Percentiles rank a stretch among this genome's conserved stretches.
Evolutionary conservation across 352 stramenopile genomes (phyloP).

Genomic region (Globisporangium barbulae): DNA sequence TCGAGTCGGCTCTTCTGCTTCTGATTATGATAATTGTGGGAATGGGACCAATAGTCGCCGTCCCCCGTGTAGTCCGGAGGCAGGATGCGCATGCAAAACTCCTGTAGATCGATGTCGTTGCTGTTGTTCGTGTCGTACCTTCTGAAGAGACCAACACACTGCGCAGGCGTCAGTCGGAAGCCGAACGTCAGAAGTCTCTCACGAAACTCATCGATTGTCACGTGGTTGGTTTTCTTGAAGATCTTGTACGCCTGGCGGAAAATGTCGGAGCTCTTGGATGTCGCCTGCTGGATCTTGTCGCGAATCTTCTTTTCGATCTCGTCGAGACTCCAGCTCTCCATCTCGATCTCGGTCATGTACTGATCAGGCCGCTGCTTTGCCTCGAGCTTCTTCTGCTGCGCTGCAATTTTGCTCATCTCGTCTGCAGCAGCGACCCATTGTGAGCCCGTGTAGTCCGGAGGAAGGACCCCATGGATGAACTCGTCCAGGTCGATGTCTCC

Average conservation of each 20-base stretch:
- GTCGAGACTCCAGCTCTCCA: conserved; percentile 72
- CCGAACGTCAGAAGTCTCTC: conserved; percentile 65
- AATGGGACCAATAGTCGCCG: conserved; percentile 73
- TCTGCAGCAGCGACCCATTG: conserved; percentile 79
- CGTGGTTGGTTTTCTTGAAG: conserved; percentile 73
- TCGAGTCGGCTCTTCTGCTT: conserved; percentile 45
- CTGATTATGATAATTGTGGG: conserved; percentile 51
- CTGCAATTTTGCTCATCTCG: conserved; percentile 60
- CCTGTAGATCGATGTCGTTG: conserved; percentile 76
- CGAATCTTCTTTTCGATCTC: conserved; percentile 75
- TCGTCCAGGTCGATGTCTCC: conserved; percentile 79
- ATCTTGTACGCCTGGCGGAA: conserved; percentile 81
- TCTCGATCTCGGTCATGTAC: conserved; percentile 76
- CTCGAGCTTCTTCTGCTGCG: conserved; percentile 47
- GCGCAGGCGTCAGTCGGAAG: conserved; percentile 60
- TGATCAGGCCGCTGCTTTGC: conserved; percentile 48
- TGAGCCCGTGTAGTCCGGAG: conserved; percentile 64
- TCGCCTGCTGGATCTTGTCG: conserved; percentile 80
- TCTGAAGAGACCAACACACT: conserved; percentile 61
- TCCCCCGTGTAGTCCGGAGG: conserved; percentile 78
- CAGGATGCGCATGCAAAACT: conserved; percentile 78
- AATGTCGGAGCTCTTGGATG: conserved; percentile 73
- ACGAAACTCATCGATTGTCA: conserved; percentile 73
- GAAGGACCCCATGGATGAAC: conserved; percentile 76
- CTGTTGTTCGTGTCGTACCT: conserved; percentile 78